Evolutionary conservation across 306 rosid species (phyloP).

Genomic region (Quercus parvula): DNA sequence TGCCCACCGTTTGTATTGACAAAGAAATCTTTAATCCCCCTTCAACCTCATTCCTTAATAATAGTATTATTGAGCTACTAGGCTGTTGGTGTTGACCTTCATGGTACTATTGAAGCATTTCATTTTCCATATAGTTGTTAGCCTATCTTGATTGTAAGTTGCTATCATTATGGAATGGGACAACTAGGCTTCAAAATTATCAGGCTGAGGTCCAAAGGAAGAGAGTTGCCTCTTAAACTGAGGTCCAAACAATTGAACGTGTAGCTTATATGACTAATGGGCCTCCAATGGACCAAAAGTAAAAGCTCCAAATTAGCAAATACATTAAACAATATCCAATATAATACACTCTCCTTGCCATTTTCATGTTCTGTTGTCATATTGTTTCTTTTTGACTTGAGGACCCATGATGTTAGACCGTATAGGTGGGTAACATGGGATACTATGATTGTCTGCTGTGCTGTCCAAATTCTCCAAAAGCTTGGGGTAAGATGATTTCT

Average conservation of each 20-base stretch:
- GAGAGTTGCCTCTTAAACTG: no score
- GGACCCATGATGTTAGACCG: slow-evolving; percentile 2
- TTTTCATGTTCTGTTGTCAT: background rate
- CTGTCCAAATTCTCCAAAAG: background rate
- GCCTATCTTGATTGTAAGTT: background rate
- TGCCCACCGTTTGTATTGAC: background rate
- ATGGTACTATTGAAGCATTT: background rate
- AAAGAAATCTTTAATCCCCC: no score
- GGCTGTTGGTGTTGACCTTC: no score
- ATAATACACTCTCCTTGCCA: no score
- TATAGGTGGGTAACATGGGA: background rate
- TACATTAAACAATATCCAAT: no score
- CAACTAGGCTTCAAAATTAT: background rate
- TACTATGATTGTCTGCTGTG: background rate
- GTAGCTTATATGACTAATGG: no score
- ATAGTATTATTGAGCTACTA: no score
- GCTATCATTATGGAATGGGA: background rate
- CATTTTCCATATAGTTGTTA: background rate
- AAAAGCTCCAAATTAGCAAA: no score
- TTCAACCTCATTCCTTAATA: no score
- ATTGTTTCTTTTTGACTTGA: background rate
- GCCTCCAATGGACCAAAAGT: no score
- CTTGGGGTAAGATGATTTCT: background rate
- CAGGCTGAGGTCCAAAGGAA: no score
- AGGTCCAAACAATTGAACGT: no score